Evolutionary conservation across 495 filamentous ascomycete genomes (phyloP), one percentile per base, ranked within the genome.

Genomic region (Oidiodendron maius): DNA sequence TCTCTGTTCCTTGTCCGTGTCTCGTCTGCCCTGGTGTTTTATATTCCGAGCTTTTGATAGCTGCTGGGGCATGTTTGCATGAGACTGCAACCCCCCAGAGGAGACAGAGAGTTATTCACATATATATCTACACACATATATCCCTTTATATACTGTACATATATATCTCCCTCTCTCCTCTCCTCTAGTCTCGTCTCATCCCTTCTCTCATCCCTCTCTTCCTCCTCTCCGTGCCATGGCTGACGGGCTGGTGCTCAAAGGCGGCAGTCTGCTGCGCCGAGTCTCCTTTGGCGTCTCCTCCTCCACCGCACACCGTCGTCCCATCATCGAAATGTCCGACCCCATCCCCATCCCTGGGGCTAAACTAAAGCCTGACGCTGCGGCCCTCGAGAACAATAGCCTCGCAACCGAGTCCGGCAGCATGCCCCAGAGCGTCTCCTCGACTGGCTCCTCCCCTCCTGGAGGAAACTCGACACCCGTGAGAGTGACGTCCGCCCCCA

Each of bases 311-410:
- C 61, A 64, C 39, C 51, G 56, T 20, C 63, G 60, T 17, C 65
- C 68, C 20, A 56, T 72, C 23, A 56, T 59, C 60, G 65, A 65
- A 39, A 76, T 81, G 76, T 70, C 66, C 36, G 68, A 70, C 45
- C 55, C 63, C 16, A 63, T 71, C 28, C 55, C 50, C 40, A 67
- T 62, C 38, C 60, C 60, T 13, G 53, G 34, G 39, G 32, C 55
- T 23, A 48, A 30, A 1, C 22, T 20, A 40, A 21, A 35, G 32
- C 11, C 41, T 12, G 55, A 59, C 12, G n/a, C n/a, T n/a, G 2
- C 28, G 9, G 45, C 43, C 0, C 17, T 51, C 28, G 54, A 53
- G 32, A 17, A 12, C 28, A 47, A 46, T 21, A 45, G 30, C 39
- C 43, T 58, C 17, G 56, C 60, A 0, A 54, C 60, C 6, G 51